These are phyloP conservation scores for Leptographium wingfieldii DNA, from an alignment of 2,329 filamentous ascomycete species.

Conservation along the genomic window DNA sequence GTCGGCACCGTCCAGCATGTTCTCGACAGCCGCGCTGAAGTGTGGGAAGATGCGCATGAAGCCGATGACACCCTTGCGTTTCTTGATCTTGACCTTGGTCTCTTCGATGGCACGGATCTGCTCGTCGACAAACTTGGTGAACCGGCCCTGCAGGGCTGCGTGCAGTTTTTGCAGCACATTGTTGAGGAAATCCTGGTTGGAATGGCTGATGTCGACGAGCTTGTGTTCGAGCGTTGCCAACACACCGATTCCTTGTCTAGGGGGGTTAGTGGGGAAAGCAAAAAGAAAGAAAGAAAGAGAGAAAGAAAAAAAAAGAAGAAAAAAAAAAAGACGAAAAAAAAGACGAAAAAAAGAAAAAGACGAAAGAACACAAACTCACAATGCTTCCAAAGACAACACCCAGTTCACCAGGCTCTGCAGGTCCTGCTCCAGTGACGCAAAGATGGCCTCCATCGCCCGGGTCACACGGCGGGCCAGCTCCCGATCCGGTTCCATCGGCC, in stretches of 20 bases:
- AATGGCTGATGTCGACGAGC: conserved; percentile 66
- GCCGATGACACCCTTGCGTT: conserved; percentile 88
- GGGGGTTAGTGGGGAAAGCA: too few relatives aligned
- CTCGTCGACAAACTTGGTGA: conserved; percentile 83
- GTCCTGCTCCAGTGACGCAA: conserved; percentile 67
- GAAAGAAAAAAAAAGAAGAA: too few relatives aligned
- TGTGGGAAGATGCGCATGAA: conserved; percentile 90
- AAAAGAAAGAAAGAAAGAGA: too few relatives aligned
- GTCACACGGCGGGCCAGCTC: conserved; percentile 73
- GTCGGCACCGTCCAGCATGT: conserved; percentile 55
- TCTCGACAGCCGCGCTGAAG: conserved; percentile 74
- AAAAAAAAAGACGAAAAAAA: too few relatives aligned
- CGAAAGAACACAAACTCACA: conserved; percentile 25
- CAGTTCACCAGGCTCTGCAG: conserved; percentile 72
- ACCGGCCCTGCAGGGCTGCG: conserved; percentile 58
- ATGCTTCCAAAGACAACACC: conserved; percentile 65
- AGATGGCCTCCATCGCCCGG: conserved; percentile 82
- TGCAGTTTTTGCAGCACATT: conserved; percentile 68
- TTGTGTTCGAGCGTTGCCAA: conserved; percentile 71
- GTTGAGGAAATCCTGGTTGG: conserved; percentile 85
- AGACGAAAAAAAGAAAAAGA: too few relatives aligned
- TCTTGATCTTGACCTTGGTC: conserved; percentile 98
- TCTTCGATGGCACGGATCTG: conserved; percentile 94
- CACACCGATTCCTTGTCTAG: conserved; percentile 69
- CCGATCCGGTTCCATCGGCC: conserved; percentile 79